Base-by-base conservation (phyloP, 1,284 basidiomycete species). In the Sporisorium graminicola region DNA sequence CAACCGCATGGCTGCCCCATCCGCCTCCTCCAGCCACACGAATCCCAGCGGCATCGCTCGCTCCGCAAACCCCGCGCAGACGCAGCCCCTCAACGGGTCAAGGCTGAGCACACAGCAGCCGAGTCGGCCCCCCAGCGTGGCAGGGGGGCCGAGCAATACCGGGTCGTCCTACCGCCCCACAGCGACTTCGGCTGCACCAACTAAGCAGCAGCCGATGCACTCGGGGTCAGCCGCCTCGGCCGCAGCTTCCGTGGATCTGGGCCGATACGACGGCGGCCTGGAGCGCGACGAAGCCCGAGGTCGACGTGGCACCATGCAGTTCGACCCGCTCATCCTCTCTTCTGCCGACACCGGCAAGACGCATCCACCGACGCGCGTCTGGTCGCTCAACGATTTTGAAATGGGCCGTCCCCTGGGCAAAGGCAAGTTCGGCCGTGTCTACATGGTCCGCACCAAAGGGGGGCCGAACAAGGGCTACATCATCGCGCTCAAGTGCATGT, bases 391-490 rank as follows among this genome's bases (percentile, higher is more conserved):
- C 70, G 90, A 92, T 61, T 98, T 99, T 83, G 94, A 98, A 77
- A 96, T 99, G 78, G 97, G 97, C 14, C 90, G 94, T 10, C 94
- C 95, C 2, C 90, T 99, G 0, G 97, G 97, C 29, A 98, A 99
- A 86, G 97, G 97, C 68, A 98, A 98, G 87, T 99, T 99, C 81
- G 97, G 97, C 0, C 93, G 95, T 0, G 97, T 99, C 27, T 99
- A 99, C 89, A 95, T 99, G 91, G 95, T 97, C 44, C 91, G 96
- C 56, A 99, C 97, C 4, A 95, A 94, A 84, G 60, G 44, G 5
- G 71, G 69, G 5, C 75, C 72, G 5, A 68, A 65, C 43, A 78
- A 78, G 46, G 81, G 80, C 22, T 99, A 95, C 88, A 97, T 98
- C 83, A 91, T 99, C 79, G 97, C 96, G 10, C 91, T 99, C 86